Conservation (phyloP, 2,329 filamentous ascomycete species). For the Metarhizium sp. region DNA sequence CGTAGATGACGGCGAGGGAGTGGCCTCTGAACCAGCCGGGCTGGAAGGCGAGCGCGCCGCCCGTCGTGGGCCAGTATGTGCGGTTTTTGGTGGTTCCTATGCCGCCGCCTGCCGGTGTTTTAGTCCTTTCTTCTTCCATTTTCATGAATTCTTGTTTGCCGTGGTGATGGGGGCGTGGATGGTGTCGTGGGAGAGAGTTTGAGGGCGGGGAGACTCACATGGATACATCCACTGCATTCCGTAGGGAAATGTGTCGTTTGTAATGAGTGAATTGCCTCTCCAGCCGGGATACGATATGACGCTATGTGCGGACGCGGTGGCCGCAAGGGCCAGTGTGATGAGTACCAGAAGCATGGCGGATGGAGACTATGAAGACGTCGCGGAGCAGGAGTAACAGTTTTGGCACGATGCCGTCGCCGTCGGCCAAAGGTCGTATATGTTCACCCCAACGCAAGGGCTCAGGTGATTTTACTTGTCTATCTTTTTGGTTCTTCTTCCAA, state of each 20-base stretch:
- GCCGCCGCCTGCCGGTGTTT: conserved; percentile 60
- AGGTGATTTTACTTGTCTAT: too few species aligned
- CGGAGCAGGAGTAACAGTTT: too few species aligned
- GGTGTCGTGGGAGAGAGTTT: too few species aligned
- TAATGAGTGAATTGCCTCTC: conserved; percentile 77
- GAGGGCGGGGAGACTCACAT: conserved; percentile 49
- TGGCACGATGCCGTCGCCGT: too few species aligned
- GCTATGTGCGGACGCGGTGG: conserved; percentile 57
- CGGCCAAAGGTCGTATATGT: too few species aligned
- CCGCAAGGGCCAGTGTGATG: conserved; percentile 33
- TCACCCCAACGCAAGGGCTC: too few species aligned
- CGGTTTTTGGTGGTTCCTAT: conserved; percentile 69
- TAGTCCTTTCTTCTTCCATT: neutral
- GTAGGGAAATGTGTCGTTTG: conserved; percentile 70
- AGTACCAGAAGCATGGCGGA: conserved; percentile 7
- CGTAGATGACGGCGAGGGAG: conserved; percentile 68
- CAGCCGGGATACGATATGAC: conserved; percentile 80
- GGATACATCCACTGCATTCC: conserved; percentile 96
- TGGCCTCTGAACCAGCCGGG: conserved; percentile 96
- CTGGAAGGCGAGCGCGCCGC: conserved; percentile 82
- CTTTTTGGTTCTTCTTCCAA: too few species aligned
- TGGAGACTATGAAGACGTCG: too few species aligned
- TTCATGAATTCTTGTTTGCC: too few species aligned
- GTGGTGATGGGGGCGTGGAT: too few species aligned
- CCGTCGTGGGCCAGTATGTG: conserved; percentile 81